Conservation (phyloP, 805 yeast genomes). For the Kazachstania viticola region DNA sequence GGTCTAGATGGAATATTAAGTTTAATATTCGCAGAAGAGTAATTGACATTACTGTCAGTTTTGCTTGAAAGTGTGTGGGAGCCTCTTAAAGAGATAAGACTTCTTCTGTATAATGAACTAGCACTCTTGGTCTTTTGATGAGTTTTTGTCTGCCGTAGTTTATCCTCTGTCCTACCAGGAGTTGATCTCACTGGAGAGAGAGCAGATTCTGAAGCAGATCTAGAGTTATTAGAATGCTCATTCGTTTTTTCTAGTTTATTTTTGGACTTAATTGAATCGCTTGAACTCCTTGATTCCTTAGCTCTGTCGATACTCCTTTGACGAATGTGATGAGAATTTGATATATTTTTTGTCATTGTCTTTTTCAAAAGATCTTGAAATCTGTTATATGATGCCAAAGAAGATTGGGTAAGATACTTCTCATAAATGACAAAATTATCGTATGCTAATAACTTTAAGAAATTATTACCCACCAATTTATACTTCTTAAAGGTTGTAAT, state of each 20-base stretch:
- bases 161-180: constrained; percentile 8
- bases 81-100: constrained; percentile 24
- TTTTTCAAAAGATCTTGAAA: constrained; percentile 45
- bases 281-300: constrained; percentile 17
- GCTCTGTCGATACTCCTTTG: constrained; percentile 13
- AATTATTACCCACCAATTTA: constrained; percentile 49
- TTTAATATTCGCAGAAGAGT: constrained; percentile 13
- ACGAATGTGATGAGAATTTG: constrained; percentile 14
- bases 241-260: constrained; percentile 1
- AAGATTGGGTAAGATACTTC: constrained; percentile 32
- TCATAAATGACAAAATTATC: constrained; percentile 40
- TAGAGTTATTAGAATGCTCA: not conserved
- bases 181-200: constrained; percentile 12
- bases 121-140: constrained; percentile 24
- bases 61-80: constrained; percentile 9
- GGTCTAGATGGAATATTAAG: constrained; percentile 21
- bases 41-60: constrained; percentile 1
- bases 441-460: constrained; percentile 57
- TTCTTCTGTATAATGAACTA: constrained; percentile 25
- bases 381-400: constrained; percentile 41
- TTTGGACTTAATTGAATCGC: constrained; percentile 17
- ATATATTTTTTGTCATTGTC: constrained; percentile 29
- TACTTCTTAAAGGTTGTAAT: constrained; percentile 45
- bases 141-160: constrained; percentile 15
- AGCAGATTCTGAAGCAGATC: constrained; percentile 23